Evolutionary conservation across 495 filamentous ascomycete species (phyloP).

Genomic region (Pyrenula aspistea): DNA sequence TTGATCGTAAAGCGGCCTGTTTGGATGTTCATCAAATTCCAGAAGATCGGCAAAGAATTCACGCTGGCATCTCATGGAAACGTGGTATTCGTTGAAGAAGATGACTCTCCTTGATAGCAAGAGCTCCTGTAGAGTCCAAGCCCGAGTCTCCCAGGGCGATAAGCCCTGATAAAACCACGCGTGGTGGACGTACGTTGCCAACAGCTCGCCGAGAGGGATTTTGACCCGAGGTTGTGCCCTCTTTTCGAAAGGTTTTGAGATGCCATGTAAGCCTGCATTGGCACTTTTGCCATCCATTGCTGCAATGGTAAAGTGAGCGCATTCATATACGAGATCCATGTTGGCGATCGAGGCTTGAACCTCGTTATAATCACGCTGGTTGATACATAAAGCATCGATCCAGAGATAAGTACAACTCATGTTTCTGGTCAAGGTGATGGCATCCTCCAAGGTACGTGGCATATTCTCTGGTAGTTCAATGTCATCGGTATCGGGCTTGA

Average conservation of each 20-base stretch:
- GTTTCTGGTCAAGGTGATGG: background rate
- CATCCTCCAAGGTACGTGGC: background rate
- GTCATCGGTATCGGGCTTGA: no score
- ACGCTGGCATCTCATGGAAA: slow-evolving; percentile 2
- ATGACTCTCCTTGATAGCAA: slow-evolving; percentile 3
- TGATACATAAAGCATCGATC: background rate
- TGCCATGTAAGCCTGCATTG: background rate
- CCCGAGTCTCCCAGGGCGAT: slow-evolving; percentile 3
- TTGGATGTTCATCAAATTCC: background rate
- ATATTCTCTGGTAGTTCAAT: no score
- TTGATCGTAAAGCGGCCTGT: background rate
- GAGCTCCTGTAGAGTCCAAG: slow-evolving; percentile 5
- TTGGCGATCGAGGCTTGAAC: background rate
- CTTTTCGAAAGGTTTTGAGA: background rate
- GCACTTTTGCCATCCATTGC: background rate
- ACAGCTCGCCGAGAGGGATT: background rate
- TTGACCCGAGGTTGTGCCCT: background rate
- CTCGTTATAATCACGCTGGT: background rate
- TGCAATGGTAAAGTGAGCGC: background rate
- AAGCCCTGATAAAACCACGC: background rate
- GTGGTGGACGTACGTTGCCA: background rate
- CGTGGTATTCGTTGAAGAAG: slow-evolving; percentile 2
- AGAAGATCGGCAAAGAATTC: slow-evolving; percentile 2
- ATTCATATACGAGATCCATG: background rate
- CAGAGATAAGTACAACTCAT: background rate